Base-by-base conservation (phyloP, 768 basidiomycete genomes). In the Podaxis sp. region DNA sequence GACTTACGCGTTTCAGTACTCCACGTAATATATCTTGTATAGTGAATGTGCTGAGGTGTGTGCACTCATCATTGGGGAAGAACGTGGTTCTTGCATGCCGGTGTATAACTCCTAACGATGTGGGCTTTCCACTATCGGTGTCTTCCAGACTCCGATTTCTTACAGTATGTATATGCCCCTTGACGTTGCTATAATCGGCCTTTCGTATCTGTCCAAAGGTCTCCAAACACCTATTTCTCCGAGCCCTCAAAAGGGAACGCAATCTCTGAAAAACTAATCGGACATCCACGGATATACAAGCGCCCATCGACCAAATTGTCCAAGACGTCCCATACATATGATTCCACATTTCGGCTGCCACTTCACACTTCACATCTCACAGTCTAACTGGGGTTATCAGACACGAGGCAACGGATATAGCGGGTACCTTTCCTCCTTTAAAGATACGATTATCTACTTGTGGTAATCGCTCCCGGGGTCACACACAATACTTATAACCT, bases 401-500 rank as follows among this genome's bases (percentile, higher is more conserved):
- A 36, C 55, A 46, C 35, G 28, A 57, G 40, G 28, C 10, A 6
- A 32, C 55, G 55, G 55, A 57, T 57, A 47, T 47, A 57, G 18
- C 55, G 55, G 44, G 11, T 23, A 46, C 25, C 28, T 55, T 52
- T 16, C 23, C 27, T 50, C n/a, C 44, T 46, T 23, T 11, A 47
- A 44, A 16, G 32, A 14, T n/a, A 58, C 18, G 18, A 57, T 25
- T 35, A 37, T 14, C 9, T 54, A 28, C 18, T 23, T 23, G 52
- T 40, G 52, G 16, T 23, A n/a, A 37, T 37, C 37, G n/a, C n/a
- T 3, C 13, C 6, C 21, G 16, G 9, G 4, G 36, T 36, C 21
- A 38, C 35, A 13, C 32, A 25, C 1, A 32, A 9, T 32, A 32
- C 7, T 32, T 1, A 32, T 2, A 32, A 9, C 25, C 36, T 50